Base-by-base conservation (phyloP, 164 flowering plant species). In the Amborella trichopoda region DNA sequence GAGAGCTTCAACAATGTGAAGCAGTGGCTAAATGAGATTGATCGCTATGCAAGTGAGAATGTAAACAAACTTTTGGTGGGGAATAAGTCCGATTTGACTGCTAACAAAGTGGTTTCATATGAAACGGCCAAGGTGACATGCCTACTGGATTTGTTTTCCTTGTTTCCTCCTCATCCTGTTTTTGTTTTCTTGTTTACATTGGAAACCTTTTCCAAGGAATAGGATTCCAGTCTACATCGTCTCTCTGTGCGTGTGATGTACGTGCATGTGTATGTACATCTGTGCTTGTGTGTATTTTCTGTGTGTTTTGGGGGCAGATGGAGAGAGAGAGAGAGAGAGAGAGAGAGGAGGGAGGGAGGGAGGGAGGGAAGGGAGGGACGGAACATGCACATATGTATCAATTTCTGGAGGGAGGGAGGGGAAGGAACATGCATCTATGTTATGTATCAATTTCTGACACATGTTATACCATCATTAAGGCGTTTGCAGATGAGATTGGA, bases 1-100 rank as follows among this genome's bases (percentile, higher is more conserved):
- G 68, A 64, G 44, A 64, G 68, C 57, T 64, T 64, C 44, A 59
- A 64, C 58, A 64, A 64, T 41, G 68, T 64, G 26, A 64, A 64
- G 61, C 68, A 64, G 30, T 64, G 68, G 68, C 43, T 65, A 24
- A 60, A 40, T 60, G 69, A 65, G 53, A 65, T 65, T 53, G 65
- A 65, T 10, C 69, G 65, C 9, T 65, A 65, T 53, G 69, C 69
- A 3, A 61, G 65, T 49, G 69, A 61, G 25, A 65, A 40, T 60
- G 69, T 65, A 41, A 65, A 65, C 55, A 65, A 65, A 53, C 65
- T 65, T 49, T 53, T 65, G 52, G 69, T 65, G 30, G 69, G 69
- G 32, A 65, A 65, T 48, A 65, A 65, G 23, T 65, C 65, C 33
- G 69, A 65, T 46, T 28, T 65, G 58, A 61, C 62, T 44, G 59